Percentiles rank a stretch among this genome's conserved stretches.
These are phyloP conservation scores for Saccharomycopsis malanga DNA, from an alignment of 805 yeast species.

Conservation along the genomic window DNA sequence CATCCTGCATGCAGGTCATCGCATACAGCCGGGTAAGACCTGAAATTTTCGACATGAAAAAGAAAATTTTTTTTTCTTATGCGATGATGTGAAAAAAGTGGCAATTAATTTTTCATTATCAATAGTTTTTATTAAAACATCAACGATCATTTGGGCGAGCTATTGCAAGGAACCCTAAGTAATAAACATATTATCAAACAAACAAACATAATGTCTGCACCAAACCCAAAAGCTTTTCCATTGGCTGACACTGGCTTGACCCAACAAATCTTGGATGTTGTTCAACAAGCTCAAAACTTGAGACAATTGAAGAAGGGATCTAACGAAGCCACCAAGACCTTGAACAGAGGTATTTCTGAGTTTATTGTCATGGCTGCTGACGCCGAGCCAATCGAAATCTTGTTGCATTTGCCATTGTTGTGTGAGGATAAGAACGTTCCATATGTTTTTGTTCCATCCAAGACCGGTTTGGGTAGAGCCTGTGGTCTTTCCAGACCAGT, in stretches of 20 bases:
- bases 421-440: slow-evolving; percentile 99
- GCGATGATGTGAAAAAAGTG: background rate
- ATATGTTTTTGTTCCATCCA: slow-evolving; percentile 97
- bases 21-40: too few species aligned
- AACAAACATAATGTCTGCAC: slow-evolving; percentile 55
- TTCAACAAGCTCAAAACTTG: slow-evolving; percentile 95
- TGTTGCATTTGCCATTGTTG: slow-evolving; percentile 91
- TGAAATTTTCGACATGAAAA: too few species aligned
- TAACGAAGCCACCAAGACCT: slow-evolving; percentile 97
- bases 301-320: slow-evolving; percentile 99
- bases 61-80: background rate
- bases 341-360: slow-evolving; percentile 99
- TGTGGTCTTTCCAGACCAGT: slow-evolving; percentile 99
- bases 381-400: slow-evolving; percentile 97
- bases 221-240: slow-evolving; percentile 99
- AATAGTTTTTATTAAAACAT: background rate
- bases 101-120: too few species aligned
- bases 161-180: slow-evolving; percentile 46
- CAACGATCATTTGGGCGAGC: slow-evolving; percentile 32
- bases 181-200: background rate
- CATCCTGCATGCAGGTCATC: too few species aligned
- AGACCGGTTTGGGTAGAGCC: slow-evolving; percentile 98
- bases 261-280: slow-evolving; percentile 95
- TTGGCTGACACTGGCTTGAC: slow-evolving; percentile 92
- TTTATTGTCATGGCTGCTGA: slow-evolving; percentile 99